These are phyloP conservation scores for Gentiana macrophylla DNA, from an alignment of 257 asterid genomes.

Conservation along the genomic window DNA sequence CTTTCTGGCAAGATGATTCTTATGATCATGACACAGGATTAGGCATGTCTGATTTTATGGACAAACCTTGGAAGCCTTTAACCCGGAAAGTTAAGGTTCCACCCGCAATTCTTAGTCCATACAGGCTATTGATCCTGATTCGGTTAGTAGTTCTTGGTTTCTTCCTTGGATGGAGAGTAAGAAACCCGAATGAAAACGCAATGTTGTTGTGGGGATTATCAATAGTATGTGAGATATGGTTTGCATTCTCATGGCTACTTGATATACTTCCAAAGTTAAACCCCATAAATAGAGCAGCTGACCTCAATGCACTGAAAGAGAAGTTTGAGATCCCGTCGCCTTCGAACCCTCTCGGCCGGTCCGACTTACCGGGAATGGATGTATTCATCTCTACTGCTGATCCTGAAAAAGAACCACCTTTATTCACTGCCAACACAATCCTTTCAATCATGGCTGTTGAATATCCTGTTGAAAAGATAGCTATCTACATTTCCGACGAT, in stretches of 20 bases:
- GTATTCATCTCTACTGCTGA: slow-evolving; percentile 92
- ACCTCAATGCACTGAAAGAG: slow-evolving; percentile 57
- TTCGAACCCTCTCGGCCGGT: slow-evolving; percentile 62
- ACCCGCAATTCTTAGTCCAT: slow-evolving; percentile 68
- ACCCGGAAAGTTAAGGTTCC: slow-evolving; percentile 70
- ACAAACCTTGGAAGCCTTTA: slow-evolving; percentile 97
- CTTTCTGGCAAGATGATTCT: slow-evolving; percentile 76
- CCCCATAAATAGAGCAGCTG: slow-evolving; percentile 81
- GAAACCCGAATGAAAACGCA: slow-evolving; percentile 74
- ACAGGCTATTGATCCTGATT: slow-evolving; percentile 66
- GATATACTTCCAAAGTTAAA: slow-evolving; percentile 87
- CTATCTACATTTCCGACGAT: slow-evolving; percentile 83
- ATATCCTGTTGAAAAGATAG: slow-evolving; percentile 79
- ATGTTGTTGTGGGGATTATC: slow-evolving; percentile 86
- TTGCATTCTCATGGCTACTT: slow-evolving; percentile 93
- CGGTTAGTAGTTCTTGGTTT: slow-evolving; percentile 43
- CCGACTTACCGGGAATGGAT: slow-evolving; percentile 90
- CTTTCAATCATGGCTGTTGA: slow-evolving; percentile 72
- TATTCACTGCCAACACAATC: slow-evolving; percentile 80
- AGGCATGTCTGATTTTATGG: slow-evolving; percentile 89
- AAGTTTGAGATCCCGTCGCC: slow-evolving; percentile 59
- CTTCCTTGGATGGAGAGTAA: slow-evolving; percentile 65
- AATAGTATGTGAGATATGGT: slow-evolving; percentile 84
- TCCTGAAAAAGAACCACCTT: slow-evolving; percentile 94
- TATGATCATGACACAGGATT: slow-evolving; percentile 72